These are phyloP conservation scores for Aspergillus olivimuriae DNA, from an alignment of 495 filamentous ascomycete genomes.

Conservation along the genomic window DNA sequence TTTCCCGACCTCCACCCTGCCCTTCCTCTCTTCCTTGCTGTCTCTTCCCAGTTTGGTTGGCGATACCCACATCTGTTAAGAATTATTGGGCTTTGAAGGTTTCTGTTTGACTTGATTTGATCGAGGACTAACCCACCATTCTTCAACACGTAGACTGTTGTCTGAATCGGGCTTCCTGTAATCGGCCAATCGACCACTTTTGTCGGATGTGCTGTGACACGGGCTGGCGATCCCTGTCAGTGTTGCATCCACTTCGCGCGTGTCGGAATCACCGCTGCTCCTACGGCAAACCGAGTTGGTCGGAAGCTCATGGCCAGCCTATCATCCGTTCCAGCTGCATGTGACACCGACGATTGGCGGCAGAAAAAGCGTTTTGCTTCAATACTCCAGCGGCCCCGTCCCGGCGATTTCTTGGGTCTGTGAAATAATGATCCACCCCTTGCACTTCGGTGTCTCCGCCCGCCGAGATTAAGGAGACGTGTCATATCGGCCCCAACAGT, in stretches of 20 bases:
- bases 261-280: conserved; percentile 3
- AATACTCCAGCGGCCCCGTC: conserved; percentile 3
- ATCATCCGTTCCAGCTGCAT: background rate
- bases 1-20: conserved; percentile 12
- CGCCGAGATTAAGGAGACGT: background rate
- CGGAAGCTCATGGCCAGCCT: background rate
- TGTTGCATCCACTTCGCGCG: conserved; percentile 7
- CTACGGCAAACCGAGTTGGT: conserved; percentile 5
- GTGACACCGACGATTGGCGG: conserved; percentile 1
- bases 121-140: conserved; percentile 32
- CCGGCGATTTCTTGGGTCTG: background rate
- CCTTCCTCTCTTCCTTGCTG: conserved; percentile 16
- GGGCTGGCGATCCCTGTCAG: conserved; percentile 6
- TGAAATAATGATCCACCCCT: background rate
- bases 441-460: background rate
- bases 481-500: background rate
- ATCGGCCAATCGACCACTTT: conserved; percentile 10
- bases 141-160: conserved; percentile 50
- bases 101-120: conserved; percentile 9
- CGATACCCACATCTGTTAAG: conserved; percentile 14
- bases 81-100: conserved; percentile 5
- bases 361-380: background rate
- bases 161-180: conserved; percentile 73
- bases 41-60: conserved; percentile 13
- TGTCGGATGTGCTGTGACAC: conserved; percentile 5